Percentiles rank a stretch among this genome's conserved stretches.
These are phyloP conservation scores for Naumovozyma baii DNA, from an alignment of 805 yeast genomes.

Conservation along the genomic window DNA sequence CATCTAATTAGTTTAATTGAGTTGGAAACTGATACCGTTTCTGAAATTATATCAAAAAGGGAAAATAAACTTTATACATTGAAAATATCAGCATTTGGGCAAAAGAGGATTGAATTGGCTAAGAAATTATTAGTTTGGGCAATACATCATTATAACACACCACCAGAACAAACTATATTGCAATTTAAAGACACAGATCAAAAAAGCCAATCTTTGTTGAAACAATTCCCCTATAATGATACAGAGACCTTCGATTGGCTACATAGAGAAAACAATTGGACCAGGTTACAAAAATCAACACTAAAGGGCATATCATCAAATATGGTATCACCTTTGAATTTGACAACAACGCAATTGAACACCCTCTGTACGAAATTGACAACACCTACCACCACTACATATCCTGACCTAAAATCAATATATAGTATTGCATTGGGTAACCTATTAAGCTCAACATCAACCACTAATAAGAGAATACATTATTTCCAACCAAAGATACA, in stretches of 20 bases:
- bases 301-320: neutral
- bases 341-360: neutral
- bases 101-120: conserved; percentile 19
- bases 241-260: conserved; percentile 23
- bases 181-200: neutral
- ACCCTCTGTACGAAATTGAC: neutral
- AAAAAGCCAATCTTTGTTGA: neutral
- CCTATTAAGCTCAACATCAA: conserved; percentile 21
- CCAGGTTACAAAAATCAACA: conserved; percentile 11
- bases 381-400: neutral
- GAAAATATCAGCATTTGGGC: conserved; percentile 23
- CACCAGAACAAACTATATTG: conserved; percentile 5
- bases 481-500: conserved; percentile 22
- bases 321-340: too few relatives aligned
- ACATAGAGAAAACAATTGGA: conserved; percentile 17
- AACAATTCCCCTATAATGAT: conserved; percentile 22
- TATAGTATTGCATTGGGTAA: conserved; percentile 15
- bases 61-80: neutral
- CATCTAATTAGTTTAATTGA: conserved; percentile 9
- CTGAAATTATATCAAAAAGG: conserved; percentile 7
- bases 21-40: conserved; percentile 15
- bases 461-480: neutral
- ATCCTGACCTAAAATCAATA: neutral
- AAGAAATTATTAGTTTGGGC: conserved; percentile 21
- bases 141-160: conserved; percentile 1